Conservation (phyloP, 2,329 filamentous ascomycete genomes). For the Pseudopyricularia javanii region DNA sequence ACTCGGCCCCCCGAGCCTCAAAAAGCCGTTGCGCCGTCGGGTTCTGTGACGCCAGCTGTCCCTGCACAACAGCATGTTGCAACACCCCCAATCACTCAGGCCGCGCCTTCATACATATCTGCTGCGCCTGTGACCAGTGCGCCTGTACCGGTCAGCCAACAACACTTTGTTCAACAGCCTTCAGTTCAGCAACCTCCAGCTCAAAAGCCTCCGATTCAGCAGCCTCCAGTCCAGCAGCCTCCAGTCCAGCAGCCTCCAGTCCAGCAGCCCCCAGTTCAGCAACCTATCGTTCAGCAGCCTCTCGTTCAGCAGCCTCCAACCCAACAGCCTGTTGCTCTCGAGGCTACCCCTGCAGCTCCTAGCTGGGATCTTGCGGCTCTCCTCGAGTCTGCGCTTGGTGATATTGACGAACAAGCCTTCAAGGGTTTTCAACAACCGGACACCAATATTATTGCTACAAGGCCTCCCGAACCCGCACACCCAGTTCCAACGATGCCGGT, state of each 20-base stretch:
- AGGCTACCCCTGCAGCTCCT: neutral
- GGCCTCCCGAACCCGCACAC: neutral
- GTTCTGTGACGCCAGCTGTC: neutral
- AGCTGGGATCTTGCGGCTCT: slow-evolving; percentile 15
- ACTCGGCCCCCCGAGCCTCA: neutral
- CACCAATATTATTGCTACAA: neutral
- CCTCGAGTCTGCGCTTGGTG: slow-evolving; percentile 16
- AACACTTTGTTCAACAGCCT: neutral
- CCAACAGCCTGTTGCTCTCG: neutral
- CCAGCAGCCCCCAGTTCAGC: neutral
- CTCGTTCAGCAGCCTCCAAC: neutral
- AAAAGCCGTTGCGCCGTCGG: neutral
- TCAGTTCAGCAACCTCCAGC: neutral
- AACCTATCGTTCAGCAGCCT: neutral
- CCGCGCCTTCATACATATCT: neutral
- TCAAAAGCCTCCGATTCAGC: neutral
- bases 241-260: neutral
- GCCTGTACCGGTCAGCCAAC: neutral
- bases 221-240: neutral
- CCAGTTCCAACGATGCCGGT: neutral
- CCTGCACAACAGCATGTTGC: neutral
- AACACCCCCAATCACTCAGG: neutral
- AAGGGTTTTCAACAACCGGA: neutral
- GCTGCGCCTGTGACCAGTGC: neutral
- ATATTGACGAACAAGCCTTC: slow-evolving; percentile 9